Conservation (phyloP, 2,329 filamentous ascomycete species). For the Periconia sp. region DNA sequence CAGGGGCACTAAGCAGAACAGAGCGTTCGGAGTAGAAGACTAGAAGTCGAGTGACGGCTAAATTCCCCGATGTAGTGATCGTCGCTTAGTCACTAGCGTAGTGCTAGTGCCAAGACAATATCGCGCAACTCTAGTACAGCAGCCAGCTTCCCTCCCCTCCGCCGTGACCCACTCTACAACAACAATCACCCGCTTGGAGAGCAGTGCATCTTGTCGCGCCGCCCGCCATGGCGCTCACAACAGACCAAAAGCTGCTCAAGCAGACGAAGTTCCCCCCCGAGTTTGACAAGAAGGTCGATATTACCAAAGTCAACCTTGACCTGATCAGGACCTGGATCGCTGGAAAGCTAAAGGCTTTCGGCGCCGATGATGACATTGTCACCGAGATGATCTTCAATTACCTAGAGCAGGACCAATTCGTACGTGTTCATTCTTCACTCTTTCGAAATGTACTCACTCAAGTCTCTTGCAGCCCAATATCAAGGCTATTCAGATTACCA, state of each 20-base stretch:
- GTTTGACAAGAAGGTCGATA: constrained; percentile 95
- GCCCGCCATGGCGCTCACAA: constrained; percentile 71
- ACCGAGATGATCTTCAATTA: constrained; percentile 77
- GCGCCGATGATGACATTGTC: constrained; percentile 92
- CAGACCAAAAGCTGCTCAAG: constrained; percentile 86
- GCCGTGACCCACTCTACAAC: constrained; percentile 2
- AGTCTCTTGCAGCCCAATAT: constrained; percentile 74
- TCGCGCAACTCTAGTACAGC: background rate
- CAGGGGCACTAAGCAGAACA: too few relatives aligned
- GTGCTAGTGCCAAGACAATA: background rate
- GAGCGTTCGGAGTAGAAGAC: too few relatives aligned
- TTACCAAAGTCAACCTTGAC: constrained; percentile 93
- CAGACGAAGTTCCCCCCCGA: constrained; percentile 92
- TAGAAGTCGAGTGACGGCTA: too few relatives aligned
- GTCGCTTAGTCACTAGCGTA: constrained; percentile 1
- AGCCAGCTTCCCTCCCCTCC: background rate
- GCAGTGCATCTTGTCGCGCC: constrained; percentile 1
- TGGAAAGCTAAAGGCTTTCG: constrained; percentile 79
- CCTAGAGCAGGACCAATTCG: constrained; percentile 73
- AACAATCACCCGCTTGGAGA: constrained; percentile 2
- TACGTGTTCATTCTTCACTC: constrained; percentile 50
- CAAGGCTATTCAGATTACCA: constrained; percentile 90
- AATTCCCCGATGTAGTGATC: too few relatives aligned
- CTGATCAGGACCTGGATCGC: constrained; percentile 99
- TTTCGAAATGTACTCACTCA: constrained; percentile 11